Evolutionary conservation across 2,329 filamentous ascomycete species (phyloP).

Genomic region (Colletotrichum lupini): DNA sequence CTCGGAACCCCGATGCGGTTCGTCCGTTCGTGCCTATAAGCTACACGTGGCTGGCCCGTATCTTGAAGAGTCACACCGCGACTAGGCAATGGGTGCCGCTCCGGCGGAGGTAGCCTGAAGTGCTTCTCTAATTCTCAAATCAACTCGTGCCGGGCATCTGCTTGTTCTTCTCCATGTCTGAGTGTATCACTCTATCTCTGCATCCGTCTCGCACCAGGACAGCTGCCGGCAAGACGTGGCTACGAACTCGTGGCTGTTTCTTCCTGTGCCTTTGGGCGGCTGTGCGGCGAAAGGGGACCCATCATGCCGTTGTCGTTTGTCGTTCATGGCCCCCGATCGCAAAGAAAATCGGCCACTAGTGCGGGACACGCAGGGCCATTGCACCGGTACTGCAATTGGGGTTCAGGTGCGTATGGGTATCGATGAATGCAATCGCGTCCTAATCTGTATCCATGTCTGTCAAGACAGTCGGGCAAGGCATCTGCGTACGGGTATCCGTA

Average conservation of each 20-base stretch:
- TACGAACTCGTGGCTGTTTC: not conserved
- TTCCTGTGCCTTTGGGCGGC: not conserved
- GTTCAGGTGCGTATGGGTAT: not conserved
- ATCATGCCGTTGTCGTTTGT: not conserved
- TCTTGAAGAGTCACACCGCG: not conserved
- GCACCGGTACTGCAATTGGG: not conserved
- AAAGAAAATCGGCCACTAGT: constrained; percentile 22
- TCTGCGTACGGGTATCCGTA: not conserved
- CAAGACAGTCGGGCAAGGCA: too few relatives aligned
- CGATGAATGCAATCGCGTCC: not conserved
- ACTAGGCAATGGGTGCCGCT: not conserved
- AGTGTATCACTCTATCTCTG: not conserved
- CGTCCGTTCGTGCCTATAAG: not conserved
- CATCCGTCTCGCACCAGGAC: not conserved
- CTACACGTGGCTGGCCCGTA: not conserved
- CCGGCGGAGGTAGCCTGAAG: not conserved
- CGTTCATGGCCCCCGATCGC: constrained; percentile 29
- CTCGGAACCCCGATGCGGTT: not conserved
- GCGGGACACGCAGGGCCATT: not conserved
- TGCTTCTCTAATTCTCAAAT: not conserved
- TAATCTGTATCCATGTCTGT: not conserved
- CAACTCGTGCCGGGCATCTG: not conserved
- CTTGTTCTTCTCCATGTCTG: not conserved
- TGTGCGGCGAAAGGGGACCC: too few relatives aligned
- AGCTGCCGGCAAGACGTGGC: not conserved